phyloP scores from a whole-genome alignment of 331 rosid species.

The Erythrophleum ivorense region DNA sequence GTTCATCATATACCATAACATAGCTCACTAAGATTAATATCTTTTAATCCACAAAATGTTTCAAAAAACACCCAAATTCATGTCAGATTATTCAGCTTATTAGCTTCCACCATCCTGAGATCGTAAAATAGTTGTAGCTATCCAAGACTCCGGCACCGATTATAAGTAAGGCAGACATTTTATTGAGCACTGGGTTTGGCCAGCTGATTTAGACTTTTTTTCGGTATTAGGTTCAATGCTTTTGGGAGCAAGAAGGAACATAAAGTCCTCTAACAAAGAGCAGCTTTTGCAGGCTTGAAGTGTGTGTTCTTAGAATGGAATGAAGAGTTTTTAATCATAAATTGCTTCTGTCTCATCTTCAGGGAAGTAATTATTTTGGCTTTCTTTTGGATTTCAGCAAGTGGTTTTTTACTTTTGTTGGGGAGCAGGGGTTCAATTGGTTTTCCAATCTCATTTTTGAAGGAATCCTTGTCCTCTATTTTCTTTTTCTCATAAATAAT shows the following conservation, averaged over 20 bases:
- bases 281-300: neutral
- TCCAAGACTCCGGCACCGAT: neutral
- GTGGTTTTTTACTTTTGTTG: neutral
- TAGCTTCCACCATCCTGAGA: neutral
- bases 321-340: neutral
- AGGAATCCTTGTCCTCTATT: neutral
- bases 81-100: neutral
- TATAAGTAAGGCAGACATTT: neutral
- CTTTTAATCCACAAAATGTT: neutral
- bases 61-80: constrained; percentile 15
- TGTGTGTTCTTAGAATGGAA: neutral
- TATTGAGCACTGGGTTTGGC: neutral
- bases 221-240: neutral
- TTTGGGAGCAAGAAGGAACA: neutral
- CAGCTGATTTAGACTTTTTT: neutral
- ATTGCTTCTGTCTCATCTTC: neutral
- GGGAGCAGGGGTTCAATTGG: neutral
- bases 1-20: neutral
- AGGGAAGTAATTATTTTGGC: neutral
- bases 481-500: neutral
- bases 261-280: neutral
- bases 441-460: neutral
- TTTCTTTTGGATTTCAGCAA: neutral
- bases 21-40: neutral
- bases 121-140: neutral